Evolutionary conservation across 129 eudicot species (phyloP).

Genomic region (Chrysanthemum makinoi): DNA sequence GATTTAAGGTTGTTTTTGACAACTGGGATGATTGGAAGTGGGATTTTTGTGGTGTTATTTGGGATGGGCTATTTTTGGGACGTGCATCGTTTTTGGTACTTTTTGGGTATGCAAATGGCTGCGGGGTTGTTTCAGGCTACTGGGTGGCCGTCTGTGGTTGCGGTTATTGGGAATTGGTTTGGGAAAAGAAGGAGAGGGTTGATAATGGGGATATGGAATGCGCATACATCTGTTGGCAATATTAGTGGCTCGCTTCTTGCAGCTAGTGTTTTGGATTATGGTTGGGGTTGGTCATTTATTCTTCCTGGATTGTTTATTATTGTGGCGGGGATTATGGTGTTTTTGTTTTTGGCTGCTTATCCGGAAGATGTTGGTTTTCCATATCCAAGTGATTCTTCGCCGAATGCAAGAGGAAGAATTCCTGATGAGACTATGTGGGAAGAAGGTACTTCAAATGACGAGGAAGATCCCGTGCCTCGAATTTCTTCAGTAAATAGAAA

Average conservation of each 20-base stretch:
- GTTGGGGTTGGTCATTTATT: constrained; percentile 98
- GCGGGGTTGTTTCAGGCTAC: constrained; percentile 97
- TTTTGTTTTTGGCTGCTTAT: constrained; percentile 75
- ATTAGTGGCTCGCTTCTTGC: constrained; percentile 88
- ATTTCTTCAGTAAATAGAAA: constrained; percentile 33
- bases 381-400: constrained; percentile 36
- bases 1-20: constrained; percentile 79
- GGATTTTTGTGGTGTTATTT: constrained; percentile 73
- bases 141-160: constrained; percentile 98
- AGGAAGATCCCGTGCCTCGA: constrained; percentile 19
- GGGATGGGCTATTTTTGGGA: constrained; percentile 86
- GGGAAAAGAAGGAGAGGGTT: constrained; percentile 85
- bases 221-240: constrained; percentile 90
- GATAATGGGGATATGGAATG: constrained; percentile 98
- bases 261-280: constrained; percentile 78
- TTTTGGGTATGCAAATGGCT: constrained; percentile 72
- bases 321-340: constrained; percentile 64
- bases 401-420: constrained; percentile 16
- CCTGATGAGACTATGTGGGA: constrained; percentile 34
- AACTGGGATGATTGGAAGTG: constrained; percentile 84
- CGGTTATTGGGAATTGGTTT: constrained; percentile 91
- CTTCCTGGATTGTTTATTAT: constrained; percentile 69
- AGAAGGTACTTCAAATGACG: constrained; percentile 32
- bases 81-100: constrained; percentile 71
- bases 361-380: constrained; percentile 85